Evolutionary conservation across 1,284 basidiomycete genomes (phyloP), one percentile per base, ranked within the genome.

Genomic region (Ceratobasidium sp.): DNA sequence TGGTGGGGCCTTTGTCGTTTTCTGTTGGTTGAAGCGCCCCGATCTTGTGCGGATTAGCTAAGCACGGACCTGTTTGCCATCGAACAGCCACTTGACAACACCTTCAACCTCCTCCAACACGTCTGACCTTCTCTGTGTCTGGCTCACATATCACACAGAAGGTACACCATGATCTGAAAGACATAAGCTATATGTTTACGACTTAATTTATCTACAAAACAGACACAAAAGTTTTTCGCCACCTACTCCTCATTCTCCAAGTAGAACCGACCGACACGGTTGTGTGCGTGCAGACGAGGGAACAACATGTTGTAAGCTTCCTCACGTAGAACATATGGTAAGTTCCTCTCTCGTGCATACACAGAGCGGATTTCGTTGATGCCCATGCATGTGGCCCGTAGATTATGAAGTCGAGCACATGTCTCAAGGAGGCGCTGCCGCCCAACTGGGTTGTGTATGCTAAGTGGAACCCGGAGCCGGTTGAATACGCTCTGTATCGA

Each of bases 401-500:
- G 60, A 77, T 88, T 85, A 77, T 83, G 81, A 7, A 87, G 73
- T 6, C 84, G 79, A 44, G 82, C 60, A 77, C 83, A 84, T 4
- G 75, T 82, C 72, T 87, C 84, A 7, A 88, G 78, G 0, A 88
- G 77, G 46, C 85, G 81, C 4, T 66, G 82, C 7, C 83, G 80
- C 13, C 51, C 40, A 6, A 82, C 63, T 6, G 77, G 60, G 78
- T 87, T 61, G 63, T 82, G 79, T 28, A 86, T 83, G 20, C 82
- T 77, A 3, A 88, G 78, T 7, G 86, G 88, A 0, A 88, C 49
- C 2, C 84, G 81, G 7, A 89, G 83, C 0, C 84, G 77, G 3
- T 86, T 85, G 83, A 89, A 89, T 10, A 85, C 84, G 5, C 86
- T 86, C 80, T 88, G 87, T 0, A 89, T 63, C 0, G 81, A 68